Evolutionary conservation across 805 yeast genomes (phyloP).

Genomic region (Ascoidea rubescens): DNA sequence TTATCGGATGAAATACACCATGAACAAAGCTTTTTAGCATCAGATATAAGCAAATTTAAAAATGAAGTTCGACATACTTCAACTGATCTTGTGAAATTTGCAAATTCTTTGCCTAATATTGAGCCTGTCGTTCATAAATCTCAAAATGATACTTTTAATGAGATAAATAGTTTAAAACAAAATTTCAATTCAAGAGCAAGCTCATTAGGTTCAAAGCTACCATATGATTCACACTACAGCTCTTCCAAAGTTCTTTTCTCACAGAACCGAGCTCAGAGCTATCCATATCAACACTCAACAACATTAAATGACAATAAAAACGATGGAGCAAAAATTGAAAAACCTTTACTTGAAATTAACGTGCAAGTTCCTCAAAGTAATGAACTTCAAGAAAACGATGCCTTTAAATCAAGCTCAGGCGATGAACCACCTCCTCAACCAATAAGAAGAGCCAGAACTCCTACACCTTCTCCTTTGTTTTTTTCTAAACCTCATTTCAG

Average conservation of each 20-base stretch:
- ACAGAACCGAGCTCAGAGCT: not conserved
- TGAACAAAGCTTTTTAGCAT: not conserved
- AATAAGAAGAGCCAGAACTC: not conserved
- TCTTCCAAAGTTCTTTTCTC: not conserved
- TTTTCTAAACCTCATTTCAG: not conserved
- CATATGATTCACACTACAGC: not conserved
- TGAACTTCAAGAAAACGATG: no score
- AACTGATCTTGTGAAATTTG: conserved; percentile 13
- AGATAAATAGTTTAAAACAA: not conserved
- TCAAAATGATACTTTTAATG: not conserved
- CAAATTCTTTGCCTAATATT: conserved; percentile 15
- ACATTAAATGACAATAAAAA: not conserved
- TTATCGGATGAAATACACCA: not conserved
- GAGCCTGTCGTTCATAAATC: conserved; percentile 10
- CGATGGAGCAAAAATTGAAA: not conserved
- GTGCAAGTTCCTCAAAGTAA: no score
- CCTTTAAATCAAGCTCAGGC: no score
- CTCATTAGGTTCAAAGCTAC: not conserved
- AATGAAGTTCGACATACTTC: conserved; percentile 12
- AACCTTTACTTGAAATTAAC: no score
- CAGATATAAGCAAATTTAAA: not conserved
- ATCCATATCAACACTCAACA: not conserved
- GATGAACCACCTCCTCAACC: not conserved
- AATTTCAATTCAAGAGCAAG: not conserved
- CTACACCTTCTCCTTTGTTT: not conserved